Evolutionary conservation across 2,329 filamentous ascomycete genomes (phyloP), one percentile per base, ranked within the genome.

Genomic region (Cladosporium halotolerans): DNA sequence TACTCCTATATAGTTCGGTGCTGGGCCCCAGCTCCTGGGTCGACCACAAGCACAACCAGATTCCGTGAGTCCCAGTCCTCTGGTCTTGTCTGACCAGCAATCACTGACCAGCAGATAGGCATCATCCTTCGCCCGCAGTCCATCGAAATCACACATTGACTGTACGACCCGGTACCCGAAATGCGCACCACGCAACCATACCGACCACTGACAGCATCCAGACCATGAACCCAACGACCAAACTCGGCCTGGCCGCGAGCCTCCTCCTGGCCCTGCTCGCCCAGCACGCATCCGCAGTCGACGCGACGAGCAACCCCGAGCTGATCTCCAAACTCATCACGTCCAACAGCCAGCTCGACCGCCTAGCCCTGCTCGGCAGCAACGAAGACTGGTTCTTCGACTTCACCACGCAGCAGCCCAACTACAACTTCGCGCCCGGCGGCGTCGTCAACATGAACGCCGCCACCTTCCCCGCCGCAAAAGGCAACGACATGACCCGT

Each of bases 381-480:
- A 65, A 75, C 55, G 63, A 65, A 13, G 72, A 73, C 59, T 79
- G 76, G 76, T 62, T 68, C 40, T 79, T 77, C 62, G 74, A 79
- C 65, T 80, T 79, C 64, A 70, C 62, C 28, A 48, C 28, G 3
- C 65, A 66, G 9, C 67, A 76, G 48, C 58, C 63, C 10, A 66
- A 68, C 59, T 73, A 75, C 60, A 74, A 67, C 32, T 72, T 72
- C 56, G 56, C 59, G 7, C 75, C 74, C 1, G 77, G 77, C 10
- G 70, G 72, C 13, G 77, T 80, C 33, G 69, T 76, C 57, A 79
- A 76, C 58, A 77, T 77, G 58, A 77, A 78, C 57, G 73, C 73
- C 10, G 75, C 75, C 14, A 78, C 74, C 16, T 78, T 78, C 58
- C 76, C 76, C 4, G 74, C 75, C 14, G 66, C 74, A 1, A 70